phyloP scores from a whole-genome alignment of 1,139 yeast genomes.

The Blastobotrys buckinghamii region DNA sequence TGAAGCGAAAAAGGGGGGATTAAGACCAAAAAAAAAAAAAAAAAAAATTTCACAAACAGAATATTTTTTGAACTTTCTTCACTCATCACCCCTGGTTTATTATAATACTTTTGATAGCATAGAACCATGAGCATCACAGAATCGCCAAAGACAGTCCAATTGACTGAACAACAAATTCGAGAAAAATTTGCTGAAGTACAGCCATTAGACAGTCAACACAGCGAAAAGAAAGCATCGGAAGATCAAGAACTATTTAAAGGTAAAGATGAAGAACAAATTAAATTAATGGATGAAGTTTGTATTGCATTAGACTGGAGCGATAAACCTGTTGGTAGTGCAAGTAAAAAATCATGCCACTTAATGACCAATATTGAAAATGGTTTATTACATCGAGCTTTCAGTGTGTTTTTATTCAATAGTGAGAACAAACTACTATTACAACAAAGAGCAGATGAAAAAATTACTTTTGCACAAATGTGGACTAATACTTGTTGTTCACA shows the following conservation, averaged over 20 bases:
- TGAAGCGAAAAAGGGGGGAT: background rate
- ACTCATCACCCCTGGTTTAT: background rate
- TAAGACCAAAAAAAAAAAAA: background rate
- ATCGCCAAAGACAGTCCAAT: background rate
- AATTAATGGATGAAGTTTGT: conserved; percentile 94
- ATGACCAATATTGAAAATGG: conserved; percentile 85
- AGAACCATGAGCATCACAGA: background rate
- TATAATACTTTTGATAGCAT: background rate
- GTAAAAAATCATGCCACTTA: conserved; percentile 81
- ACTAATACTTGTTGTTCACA: conserved; percentile 98
- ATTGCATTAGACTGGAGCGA: conserved; percentile 88
- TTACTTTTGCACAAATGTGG: conserved; percentile 96
- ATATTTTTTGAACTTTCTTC: background rate
- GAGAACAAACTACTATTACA: conserved; percentile 75
- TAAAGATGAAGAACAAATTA: conserved; percentile 90
- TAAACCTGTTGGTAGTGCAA: conserved; percentile 84
- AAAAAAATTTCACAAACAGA: background rate
- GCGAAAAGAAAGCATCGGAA: conserved; percentile 14
- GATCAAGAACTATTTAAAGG: conserved; percentile 53
- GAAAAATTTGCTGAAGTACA: conserved; percentile 17
- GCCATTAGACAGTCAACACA: conserved; percentile 11
- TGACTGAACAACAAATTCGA: conserved; percentile 13
- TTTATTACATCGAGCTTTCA: conserved; percentile 88
- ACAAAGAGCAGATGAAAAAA: conserved; percentile 93
- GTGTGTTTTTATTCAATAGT: conserved; percentile 82